phyloP scores from a whole-genome alignment of 2,329 filamentous ascomycete genomes.

The Dactylonectria estremocensis region DNA sequence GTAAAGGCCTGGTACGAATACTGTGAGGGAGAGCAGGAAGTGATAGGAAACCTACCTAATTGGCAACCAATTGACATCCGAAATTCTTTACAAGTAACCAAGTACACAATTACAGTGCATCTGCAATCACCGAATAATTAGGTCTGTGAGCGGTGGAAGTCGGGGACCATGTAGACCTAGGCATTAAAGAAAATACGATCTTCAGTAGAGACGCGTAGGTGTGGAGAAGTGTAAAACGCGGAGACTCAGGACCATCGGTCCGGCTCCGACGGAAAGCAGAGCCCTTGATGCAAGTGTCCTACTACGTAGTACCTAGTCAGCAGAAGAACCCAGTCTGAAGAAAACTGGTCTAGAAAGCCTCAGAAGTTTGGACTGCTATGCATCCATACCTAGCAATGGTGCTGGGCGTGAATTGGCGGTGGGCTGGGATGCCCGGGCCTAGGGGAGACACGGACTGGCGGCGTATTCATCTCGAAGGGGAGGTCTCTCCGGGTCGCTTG shows the following conservation, averaged over 20 bases:
- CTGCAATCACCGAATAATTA: neutral
- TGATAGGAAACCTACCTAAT: constrained; percentile 11
- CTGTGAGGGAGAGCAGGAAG: constrained; percentile 16
- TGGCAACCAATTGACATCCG: constrained; percentile 35
- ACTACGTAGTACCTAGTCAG: neutral
- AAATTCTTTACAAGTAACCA: neutral
- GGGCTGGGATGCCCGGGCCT: neutral
- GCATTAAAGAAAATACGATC: neutral
- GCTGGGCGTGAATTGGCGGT: neutral
- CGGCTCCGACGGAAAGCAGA: neutral
- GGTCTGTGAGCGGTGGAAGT: neutral
- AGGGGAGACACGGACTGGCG: neutral
- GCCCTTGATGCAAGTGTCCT: neutral
- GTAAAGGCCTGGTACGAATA: constrained; percentile 30
- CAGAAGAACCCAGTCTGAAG: neutral
- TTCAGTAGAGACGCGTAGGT: neutral
- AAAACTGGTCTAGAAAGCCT: neutral
- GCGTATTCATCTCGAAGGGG: constrained; percentile 4
- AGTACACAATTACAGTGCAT: neutral
- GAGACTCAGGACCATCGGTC: neutral
- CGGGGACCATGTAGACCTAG: neutral
- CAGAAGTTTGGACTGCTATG: neutral
- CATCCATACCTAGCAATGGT: neutral
- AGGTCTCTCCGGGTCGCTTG: neutral
- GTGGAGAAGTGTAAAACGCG: neutral